Percentiles rank a stretch among this genome's conserved stretches.
phyloP scores from a whole-genome alignment of 106 monocot genomes.

The Dendrobium nobile region DNA sequence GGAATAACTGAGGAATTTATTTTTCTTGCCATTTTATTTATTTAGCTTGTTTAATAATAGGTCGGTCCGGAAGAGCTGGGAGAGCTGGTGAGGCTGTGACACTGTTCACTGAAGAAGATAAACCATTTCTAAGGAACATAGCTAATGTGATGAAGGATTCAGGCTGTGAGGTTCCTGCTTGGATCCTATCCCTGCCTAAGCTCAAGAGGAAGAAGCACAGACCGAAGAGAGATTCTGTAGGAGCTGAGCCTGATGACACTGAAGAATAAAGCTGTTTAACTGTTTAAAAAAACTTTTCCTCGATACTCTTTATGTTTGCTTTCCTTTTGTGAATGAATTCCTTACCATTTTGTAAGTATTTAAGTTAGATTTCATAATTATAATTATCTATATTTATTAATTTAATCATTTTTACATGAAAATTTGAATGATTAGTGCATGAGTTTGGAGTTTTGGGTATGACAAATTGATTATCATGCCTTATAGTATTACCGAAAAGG shows the following conservation, averaged over 20 bases:
- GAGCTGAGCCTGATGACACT: conserved; percentile 34
- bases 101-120: conserved; percentile 90
- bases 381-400: no score
- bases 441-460: no score
- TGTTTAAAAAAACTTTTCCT: no score
- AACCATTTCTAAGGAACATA: conserved; percentile 82
- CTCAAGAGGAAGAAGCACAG: conserved; percentile 72
- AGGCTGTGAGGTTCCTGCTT: conserved; percentile 90
- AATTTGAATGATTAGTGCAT: no score
- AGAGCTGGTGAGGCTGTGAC: conserved; percentile 90
- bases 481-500: no score
- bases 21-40: background rate
- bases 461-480: no score
- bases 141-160: conserved; percentile 92
- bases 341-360: no score
- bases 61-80: conserved; percentile 94
- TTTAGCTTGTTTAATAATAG: conserved; percentile 15
- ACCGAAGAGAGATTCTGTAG: conserved; percentile 53
- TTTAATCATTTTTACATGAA: no score
- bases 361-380: no score
- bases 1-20: background rate
- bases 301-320: no score
- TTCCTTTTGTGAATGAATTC: no score
- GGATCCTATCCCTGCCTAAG: conserved; percentile 79
- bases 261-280: background rate